phyloP scores from a whole-genome alignment of 108 stramenopile species.

The Hondaea fermentalgiana region DNA sequence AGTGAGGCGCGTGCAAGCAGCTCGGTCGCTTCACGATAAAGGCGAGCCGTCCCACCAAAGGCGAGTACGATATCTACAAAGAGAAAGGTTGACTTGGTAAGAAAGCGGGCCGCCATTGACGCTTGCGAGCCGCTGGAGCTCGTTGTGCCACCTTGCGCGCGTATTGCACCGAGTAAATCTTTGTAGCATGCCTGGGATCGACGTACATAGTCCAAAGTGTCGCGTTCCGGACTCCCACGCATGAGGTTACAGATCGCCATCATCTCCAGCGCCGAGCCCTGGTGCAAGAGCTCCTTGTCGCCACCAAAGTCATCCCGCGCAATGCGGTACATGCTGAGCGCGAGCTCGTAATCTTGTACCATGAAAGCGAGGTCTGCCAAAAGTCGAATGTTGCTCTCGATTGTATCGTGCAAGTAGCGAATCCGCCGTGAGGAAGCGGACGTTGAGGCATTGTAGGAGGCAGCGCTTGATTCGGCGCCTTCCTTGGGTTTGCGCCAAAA shows the following conservation, averaged over 20 bases:
- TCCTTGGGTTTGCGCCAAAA: neutral
- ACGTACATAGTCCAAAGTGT: neutral
- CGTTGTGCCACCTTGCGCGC: neutral
- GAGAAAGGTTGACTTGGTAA: neutral
- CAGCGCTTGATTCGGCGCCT: neutral
- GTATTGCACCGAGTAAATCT: neutral
- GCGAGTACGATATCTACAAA: neutral
- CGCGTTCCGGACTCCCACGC: neutral
- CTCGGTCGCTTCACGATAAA: neutral
- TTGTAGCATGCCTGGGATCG: neutral
- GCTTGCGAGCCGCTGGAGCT: neutral
- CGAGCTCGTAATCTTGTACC: neutral
- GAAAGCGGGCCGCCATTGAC: neutral
- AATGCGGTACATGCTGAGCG: neutral
- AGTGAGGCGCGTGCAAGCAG: neutral
- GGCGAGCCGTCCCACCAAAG: neutral
- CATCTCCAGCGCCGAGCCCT: neutral
- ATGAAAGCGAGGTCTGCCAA: constrained; percentile 6
- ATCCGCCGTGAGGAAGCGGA: neutral
- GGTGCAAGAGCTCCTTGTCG: neutral
- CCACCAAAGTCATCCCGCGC: neutral
- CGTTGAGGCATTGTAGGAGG: neutral
- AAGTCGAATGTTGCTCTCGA: neutral
- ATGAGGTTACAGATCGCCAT: neutral
- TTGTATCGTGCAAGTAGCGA: neutral